These are phyloP conservation scores for Aspergillus neoniger DNA, from an alignment of 2,329 filamentous ascomycete genomes.

Conservation along the genomic window DNA sequence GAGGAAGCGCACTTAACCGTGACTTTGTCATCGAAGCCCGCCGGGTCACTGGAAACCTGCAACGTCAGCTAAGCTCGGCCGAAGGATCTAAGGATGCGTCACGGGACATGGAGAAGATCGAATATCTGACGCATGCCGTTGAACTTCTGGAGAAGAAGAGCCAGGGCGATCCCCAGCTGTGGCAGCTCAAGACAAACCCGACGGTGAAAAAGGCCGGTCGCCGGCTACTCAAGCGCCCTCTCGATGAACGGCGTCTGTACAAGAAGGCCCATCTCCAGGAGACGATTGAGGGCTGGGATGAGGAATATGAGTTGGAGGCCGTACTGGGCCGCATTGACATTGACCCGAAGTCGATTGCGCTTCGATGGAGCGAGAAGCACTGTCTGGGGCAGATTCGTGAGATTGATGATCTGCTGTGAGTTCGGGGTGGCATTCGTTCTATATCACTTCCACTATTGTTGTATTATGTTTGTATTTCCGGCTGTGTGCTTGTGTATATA, in stretches of 20 bases:
- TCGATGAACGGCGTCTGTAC: slow-evolving; percentile 17
- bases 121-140: slow-evolving; percentile 24
- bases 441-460: too few species aligned
- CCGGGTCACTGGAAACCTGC: slow-evolving; percentile 25
- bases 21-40: slow-evolving; percentile 39
- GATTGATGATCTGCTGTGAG: background rate
- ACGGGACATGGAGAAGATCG: slow-evolving; percentile 15
- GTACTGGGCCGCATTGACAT: slow-evolving; percentile 21
- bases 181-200: slow-evolving; percentile 15
- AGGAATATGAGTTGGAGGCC: slow-evolving; percentile 32
- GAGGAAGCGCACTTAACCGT: slow-evolving; percentile 31
- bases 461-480: background rate
- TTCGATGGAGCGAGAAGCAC: slow-evolving; percentile 21
- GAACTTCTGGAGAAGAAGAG: slow-evolving; percentile 27
- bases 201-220: slow-evolving; percentile 18
- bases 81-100: slow-evolving; percentile 6
- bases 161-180: slow-evolving; percentile 22
- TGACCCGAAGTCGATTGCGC: slow-evolving; percentile 14
- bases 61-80: slow-evolving; percentile 12
- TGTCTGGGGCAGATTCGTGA: background rate
- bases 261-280: slow-evolving; percentile 15
- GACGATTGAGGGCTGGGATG: slow-evolving; percentile 29
- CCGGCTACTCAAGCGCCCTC: slow-evolving; percentile 13
- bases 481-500: background rate
- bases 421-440: background rate